Evolutionary conservation across 2,329 filamentous ascomycete species (phyloP).

Genomic region (Didymella sp.): DNA sequence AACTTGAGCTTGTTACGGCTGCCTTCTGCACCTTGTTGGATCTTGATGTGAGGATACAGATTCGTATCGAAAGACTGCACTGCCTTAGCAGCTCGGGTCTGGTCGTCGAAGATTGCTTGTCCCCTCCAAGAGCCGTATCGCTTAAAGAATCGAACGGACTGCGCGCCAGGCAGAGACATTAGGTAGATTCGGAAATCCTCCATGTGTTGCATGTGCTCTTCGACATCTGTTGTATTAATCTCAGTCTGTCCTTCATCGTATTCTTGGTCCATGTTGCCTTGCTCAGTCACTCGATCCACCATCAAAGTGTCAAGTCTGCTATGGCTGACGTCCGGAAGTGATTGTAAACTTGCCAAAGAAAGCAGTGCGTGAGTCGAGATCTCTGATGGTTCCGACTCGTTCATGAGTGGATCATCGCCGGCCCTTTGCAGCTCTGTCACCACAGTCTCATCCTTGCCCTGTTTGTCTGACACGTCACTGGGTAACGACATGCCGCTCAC

Average conservation of each 20-base stretch:
- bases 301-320: conserved; percentile 31
- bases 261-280: conserved; percentile 5
- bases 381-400: background rate
- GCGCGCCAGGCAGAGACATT: conserved; percentile 27
- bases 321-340: conserved; percentile 35
- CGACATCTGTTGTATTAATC: conserved; percentile 12
- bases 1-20: conserved; percentile 31
- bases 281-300: conserved; percentile 1
- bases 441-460: background rate
- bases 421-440: background rate
- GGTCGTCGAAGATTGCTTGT: conserved; percentile 27
- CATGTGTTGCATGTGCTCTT: conserved; percentile 23
- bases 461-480: conserved; percentile 20
- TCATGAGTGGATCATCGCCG: background rate
- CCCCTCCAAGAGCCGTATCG: conserved; percentile 34
- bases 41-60: conserved; percentile 25
- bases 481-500: conserved; percentile 27
- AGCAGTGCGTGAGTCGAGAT: conserved; percentile 13
- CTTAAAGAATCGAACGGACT: conserved; percentile 31
- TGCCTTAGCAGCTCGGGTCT: conserved; percentile 21
- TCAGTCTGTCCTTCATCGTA: conserved; percentile 17
- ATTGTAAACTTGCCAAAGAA: conserved; percentile 34
- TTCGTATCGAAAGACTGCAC: conserved; percentile 25
- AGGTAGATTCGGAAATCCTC: conserved; percentile 30
- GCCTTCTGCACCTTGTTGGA: conserved; percentile 21